Conservation (phyloP, 768 basidiomycete species). For the Lactarius hengduanensis region DNA sequence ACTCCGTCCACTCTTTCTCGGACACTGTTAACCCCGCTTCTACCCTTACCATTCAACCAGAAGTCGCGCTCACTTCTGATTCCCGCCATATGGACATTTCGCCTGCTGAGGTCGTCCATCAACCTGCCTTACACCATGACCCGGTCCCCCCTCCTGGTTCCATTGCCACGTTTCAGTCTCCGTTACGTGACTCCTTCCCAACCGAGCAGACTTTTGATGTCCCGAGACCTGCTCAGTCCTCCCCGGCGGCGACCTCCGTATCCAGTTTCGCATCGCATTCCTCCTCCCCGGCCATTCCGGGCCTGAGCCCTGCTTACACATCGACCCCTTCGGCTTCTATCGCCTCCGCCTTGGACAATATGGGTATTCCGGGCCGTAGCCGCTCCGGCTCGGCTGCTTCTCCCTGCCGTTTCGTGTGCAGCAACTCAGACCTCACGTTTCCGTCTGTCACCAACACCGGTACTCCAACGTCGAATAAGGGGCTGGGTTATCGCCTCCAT, state of each 20-base stretch:
- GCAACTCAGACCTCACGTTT: constrained; percentile 34
- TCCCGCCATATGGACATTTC: constrained; percentile 33
- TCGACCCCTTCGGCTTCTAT: constrained; percentile 36
- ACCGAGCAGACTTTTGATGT: constrained; percentile 27
- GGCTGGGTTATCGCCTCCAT: constrained; percentile 34
- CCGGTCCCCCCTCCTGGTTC: constrained; percentile 14
- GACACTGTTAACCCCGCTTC: constrained; percentile 30
- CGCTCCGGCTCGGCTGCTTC: constrained; percentile 38
- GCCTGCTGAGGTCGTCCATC: constrained; percentile 24
- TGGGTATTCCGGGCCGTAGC: constrained; percentile 31
- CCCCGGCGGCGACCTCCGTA: constrained; percentile 36
- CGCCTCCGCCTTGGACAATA: constrained; percentile 37
- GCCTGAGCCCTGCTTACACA: constrained; percentile 34
- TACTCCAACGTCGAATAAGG: constrained; percentile 32
- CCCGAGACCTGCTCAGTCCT: constrained; percentile 34
- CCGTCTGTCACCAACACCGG: constrained; percentile 32
- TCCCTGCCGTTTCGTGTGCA: constrained; percentile 31
- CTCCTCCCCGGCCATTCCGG: constrained; percentile 37
- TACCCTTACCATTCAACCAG: constrained; percentile 29
- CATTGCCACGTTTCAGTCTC: constrained; percentile 22
- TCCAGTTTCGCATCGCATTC: constrained; percentile 37
- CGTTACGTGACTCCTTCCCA: constrained; percentile 20
- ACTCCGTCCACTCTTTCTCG: constrained; percentile 30
- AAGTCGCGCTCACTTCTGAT: constrained; percentile 27
- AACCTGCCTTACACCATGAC: constrained; percentile 17